Evolutionary conservation across 371 early-diverging fungal genomes (phyloP).

Genomic region (Saksenaea oblongispora): DNA sequence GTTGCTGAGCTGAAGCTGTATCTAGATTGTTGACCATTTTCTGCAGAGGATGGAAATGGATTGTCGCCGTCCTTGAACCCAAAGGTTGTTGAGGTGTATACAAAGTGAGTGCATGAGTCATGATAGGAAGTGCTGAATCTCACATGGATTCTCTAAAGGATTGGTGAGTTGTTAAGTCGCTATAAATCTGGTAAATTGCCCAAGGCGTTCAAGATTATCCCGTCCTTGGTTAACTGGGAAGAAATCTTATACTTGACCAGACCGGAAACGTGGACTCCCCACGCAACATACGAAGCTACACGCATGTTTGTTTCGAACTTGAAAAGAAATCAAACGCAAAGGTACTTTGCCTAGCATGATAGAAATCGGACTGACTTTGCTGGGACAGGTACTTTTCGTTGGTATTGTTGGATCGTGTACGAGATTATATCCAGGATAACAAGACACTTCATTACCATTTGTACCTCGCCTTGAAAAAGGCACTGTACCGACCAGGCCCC

Average conservation of each 20-base stretch:
- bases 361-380: conserved; percentile 71
- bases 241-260: conserved; percentile 90
- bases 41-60: conserved; percentile 31
- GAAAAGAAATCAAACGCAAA: conserved; percentile 89
- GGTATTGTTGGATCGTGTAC: conserved; percentile 88
- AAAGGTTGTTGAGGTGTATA: conserved; percentile 93
- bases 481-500: conserved; percentile 94
- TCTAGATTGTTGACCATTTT: conserved; percentile 15
- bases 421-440: conserved; percentile 92
- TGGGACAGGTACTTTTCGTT: conserved; percentile 71
- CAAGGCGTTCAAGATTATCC: conserved; percentile 98
- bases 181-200: conserved; percentile 97
- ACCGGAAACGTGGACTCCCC: conserved; percentile 95
- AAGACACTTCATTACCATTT: conserved; percentile 96
- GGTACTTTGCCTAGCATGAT: conserved; percentile 29
- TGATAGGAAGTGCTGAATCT: background rate
- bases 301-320: conserved; percentile 95
- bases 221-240: conserved; percentile 95
- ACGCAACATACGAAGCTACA: conserved; percentile 95
- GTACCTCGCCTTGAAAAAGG: conserved; percentile 95
- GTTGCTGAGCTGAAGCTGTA: conserved; percentile 22
- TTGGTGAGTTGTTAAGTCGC: conserved; percentile 87
- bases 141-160: conserved; percentile 39
- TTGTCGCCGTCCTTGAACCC: conserved; percentile 71
- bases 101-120: conserved; percentile 62